phyloP scores from a whole-genome alignment of 805 yeast genomes.

The Kuraishia borneana region DNA sequence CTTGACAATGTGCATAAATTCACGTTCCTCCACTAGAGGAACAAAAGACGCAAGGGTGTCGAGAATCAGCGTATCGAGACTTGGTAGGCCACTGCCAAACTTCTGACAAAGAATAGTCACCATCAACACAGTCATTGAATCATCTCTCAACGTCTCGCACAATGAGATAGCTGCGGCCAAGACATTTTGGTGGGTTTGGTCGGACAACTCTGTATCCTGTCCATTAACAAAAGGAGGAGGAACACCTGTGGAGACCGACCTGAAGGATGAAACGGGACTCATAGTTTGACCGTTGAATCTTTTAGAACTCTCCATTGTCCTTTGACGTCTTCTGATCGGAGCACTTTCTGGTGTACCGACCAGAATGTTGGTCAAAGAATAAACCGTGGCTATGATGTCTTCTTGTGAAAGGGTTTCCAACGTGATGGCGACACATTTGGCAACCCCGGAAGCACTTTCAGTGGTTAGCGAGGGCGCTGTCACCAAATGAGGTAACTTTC shows the following conservation, averaged over 20 bases:
- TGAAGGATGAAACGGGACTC: neutral
- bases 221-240: conserved; percentile 1
- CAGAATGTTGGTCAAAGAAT: conserved; percentile 68
- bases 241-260: neutral
- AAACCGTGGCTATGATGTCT: conserved; percentile 71
- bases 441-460: conserved; percentile 36
- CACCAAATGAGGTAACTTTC: conserved; percentile 36
- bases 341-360: conserved; percentile 43
- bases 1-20: conserved; percentile 51
- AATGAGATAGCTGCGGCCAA: conserved; percentile 58
- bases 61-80: conserved; percentile 43
- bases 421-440: conserved; percentile 54
- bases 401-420: conserved; percentile 66
- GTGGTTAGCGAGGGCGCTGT: conserved; percentile 40
- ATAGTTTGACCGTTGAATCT: conserved; percentile 1
- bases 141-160: conserved; percentile 55
- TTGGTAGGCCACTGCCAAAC: conserved; percentile 32
- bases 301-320: neutral
- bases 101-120: conserved; percentile 79
- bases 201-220: conserved; percentile 4
- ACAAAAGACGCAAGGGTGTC: conserved; percentile 56
- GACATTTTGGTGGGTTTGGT: conserved; percentile 46
- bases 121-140: conserved; percentile 64
- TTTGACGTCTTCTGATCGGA: conserved; percentile 8
- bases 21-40: conserved; percentile 49